Evolutionary conservation across 345 rosid genomes (phyloP), one percentile per base, ranked within the genome.

Genomic region (Eutrema japonicum): DNA sequence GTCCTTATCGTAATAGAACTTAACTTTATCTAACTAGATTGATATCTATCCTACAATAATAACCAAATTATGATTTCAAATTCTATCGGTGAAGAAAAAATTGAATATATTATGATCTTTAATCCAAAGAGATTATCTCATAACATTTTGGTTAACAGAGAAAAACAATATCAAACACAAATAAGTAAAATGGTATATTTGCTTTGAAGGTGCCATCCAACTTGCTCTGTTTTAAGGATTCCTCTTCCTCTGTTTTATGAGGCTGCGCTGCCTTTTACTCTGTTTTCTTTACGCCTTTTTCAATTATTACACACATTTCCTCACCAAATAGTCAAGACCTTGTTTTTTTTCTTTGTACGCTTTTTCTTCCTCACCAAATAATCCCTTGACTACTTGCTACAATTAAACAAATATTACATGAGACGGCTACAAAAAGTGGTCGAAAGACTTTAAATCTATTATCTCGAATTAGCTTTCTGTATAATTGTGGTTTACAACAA

Each of bases 201-300:
- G 49, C 4, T 38, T 41, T n/a, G 38, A 38, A 38, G 13, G 14
- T 12, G 59, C n/a, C 56, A 29, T 3, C 59, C 75, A 60, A 60
- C 54, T 62, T 63, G 63, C 45, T 50, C 26, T 42, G 14, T 72
- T 29, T 52, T 42, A 62, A 51, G 45, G 69, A 64, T 38, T 60
- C 33, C 7, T 35, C 26, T 22, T 22, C 26, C 26, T 1, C 26
- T 47, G n/a, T 40, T 63, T 45, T 53, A 22, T 7, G 77, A 63
- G 76, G 64, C 56, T 63, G 61, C 60, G 71, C 59, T 51, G 64
- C 77, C 40, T 64, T 22, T 22, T 22, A 1, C 26, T 22, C 26
- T 22, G 26, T 22, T 33, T 22, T 12, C 16, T 10, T 35, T 10
- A 13, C 5, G 3, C 8, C 68, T 49, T 65, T 36, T 65, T 3